These are phyloP conservation scores for Neotropicomus parvogracilis DNA, from an alignment of 1,284 basidiomycete genomes.

Conservation along the genomic window DNA sequence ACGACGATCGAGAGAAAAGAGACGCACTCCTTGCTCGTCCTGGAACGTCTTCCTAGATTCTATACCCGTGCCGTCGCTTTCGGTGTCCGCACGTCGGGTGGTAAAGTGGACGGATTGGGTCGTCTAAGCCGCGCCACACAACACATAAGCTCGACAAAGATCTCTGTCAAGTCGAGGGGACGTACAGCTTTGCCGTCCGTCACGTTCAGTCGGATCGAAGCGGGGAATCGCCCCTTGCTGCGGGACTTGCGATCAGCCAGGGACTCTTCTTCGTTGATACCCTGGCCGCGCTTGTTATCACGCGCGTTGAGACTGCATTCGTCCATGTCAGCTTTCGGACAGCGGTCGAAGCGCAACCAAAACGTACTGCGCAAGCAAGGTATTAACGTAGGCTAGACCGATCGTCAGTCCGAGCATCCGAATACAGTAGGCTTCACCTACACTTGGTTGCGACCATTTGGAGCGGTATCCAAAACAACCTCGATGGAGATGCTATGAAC, in stretches of 20 bases:
- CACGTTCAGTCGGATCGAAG: slow-evolving; percentile 18
- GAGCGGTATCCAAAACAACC: slow-evolving; percentile 36
- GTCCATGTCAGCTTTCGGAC: slow-evolving; percentile 2
- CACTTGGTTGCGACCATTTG: slow-evolving; percentile 38
- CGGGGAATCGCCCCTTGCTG: not conserved
- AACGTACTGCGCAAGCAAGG: slow-evolving; percentile 29
- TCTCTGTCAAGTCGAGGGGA: not conserved
- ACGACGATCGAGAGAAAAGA: not conserved
- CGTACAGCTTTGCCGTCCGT: slow-evolving; percentile 21
- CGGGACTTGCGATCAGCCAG: slow-evolving; percentile 1
- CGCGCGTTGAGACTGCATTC: slow-evolving; percentile 35
- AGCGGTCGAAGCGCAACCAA: not conserved
- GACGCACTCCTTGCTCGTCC: slow-evolving; percentile 17
- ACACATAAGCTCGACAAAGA: not conserved
- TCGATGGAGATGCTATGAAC: slow-evolving; percentile 34
- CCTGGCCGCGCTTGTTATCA: slow-evolving; percentile 29
- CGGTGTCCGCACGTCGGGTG: not conserved
- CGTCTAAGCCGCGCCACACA: slow-evolving; percentile 10
- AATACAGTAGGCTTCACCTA: slow-evolving; percentile 11
- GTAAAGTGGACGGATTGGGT: slow-evolving; percentile 18
- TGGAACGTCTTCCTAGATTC: slow-evolving; percentile 20
- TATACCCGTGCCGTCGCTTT: slow-evolving; percentile 10
- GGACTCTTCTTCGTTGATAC: slow-evolving; percentile 38
- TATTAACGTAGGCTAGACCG: slow-evolving; percentile 30
- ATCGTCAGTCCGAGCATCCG: not conserved